Evolutionary conservation across 306 rosid species (phyloP).

Genomic region (Macrotyloma uniflorum): DNA sequence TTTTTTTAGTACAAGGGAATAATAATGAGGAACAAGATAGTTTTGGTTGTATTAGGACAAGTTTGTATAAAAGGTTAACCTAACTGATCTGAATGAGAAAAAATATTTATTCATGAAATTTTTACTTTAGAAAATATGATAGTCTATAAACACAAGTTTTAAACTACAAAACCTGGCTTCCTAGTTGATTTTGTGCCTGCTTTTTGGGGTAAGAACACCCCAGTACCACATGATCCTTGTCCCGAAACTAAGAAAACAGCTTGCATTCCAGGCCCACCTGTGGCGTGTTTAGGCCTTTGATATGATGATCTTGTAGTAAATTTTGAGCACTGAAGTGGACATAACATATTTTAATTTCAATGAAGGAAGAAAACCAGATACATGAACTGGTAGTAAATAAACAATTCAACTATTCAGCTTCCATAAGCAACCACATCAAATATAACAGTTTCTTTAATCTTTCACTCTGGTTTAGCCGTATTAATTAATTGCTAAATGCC

Average conservation of each 20-base stretch:
- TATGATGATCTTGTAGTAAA: conserved; percentile 31
- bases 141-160: background rate
- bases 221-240: conserved; percentile 66
- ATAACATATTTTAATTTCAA: background rate
- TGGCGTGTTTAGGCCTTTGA: conserved; percentile 34
- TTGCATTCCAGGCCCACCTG: conserved; percentile 77
- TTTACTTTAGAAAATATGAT: too few species aligned
- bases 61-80: too few species aligned
- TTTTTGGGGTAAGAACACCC: conserved; percentile 79
- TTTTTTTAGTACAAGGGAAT: too few species aligned
- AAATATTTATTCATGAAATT: too few species aligned
- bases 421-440: background rate
- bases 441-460: background rate
- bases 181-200: conserved; percentile 50
- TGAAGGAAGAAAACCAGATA: background rate
- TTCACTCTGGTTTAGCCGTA: background rate
- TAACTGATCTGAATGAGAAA: too few species aligned
- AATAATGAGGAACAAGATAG: too few species aligned
- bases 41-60: too few species aligned
- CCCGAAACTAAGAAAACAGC: conserved; percentile 65
- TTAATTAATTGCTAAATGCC: background rate
- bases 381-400: background rate
- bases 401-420: background rate
- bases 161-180: conserved; percentile 52
- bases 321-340: conserved; percentile 35